Conservation (phyloP, 495 filamentous ascomycete species). For the Hypoxylon crocopeplum region DNA sequence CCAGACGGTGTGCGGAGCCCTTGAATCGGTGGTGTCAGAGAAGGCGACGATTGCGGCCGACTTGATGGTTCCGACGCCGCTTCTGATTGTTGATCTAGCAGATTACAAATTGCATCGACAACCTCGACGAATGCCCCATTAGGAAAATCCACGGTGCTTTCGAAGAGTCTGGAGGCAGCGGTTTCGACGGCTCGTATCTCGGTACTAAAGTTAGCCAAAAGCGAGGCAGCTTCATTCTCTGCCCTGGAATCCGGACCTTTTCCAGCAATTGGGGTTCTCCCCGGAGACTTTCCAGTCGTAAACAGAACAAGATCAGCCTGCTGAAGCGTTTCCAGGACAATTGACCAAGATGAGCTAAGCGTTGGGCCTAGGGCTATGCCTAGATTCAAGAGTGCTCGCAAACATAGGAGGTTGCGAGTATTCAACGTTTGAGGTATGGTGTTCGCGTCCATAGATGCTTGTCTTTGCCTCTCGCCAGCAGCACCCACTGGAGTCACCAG, state of each 20-base stretch:
- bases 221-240: slow-evolving; percentile 53
- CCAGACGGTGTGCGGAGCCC: slow-evolving; percentile 44
- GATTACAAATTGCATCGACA: slow-evolving; percentile 72
- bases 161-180: slow-evolving; percentile 85
- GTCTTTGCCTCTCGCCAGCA: slow-evolving; percentile 58
- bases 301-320: slow-evolving; percentile 88
- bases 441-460: slow-evolving; percentile 57
- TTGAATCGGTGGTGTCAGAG: slow-evolving; percentile 12
- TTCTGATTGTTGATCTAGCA: slow-evolving; percentile 57
- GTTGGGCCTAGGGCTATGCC: slow-evolving; percentile 94
- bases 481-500: slow-evolving; percentile 58
- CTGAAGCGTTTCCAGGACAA: slow-evolving; percentile 87
- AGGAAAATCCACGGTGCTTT: slow-evolving; percentile 88
- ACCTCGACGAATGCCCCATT: slow-evolving; percentile 81
- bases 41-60: slow-evolving; percentile 46
- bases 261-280: slow-evolving; percentile 51
- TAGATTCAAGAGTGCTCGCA: slow-evolving; percentile 88
- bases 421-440: slow-evolving; percentile 64
- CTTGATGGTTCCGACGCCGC: slow-evolving; percentile 40
- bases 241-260: slow-evolving; percentile 51
- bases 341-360: slow-evolving; percentile 83
- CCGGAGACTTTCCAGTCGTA: slow-evolving; percentile 56
- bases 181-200: slow-evolving; percentile 89
- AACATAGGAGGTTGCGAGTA: slow-evolving; percentile 86
- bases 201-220: slow-evolving; percentile 69